Evolutionary conservation across 345 rosid genomes (phyloP).

Genomic region (Eucalyptus viminalis): DNA sequence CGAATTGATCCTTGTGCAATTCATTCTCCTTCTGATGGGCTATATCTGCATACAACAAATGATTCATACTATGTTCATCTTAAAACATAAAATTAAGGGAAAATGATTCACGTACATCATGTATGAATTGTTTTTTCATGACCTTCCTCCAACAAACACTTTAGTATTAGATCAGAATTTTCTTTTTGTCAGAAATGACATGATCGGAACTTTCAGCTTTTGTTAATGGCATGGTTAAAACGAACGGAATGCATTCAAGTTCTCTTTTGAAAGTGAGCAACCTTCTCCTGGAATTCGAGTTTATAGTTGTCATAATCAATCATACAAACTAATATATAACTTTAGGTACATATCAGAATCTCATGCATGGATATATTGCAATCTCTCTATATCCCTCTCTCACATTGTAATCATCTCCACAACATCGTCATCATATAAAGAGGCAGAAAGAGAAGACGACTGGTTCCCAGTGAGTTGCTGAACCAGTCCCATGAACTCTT

Average conservation of each 20-base stretch:
- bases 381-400: not conserved
- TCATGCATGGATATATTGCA: not conserved
- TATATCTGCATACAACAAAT: not conserved
- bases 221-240: not conserved
- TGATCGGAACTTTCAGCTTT: not conserved
- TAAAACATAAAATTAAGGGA: not conserved
- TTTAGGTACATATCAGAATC: not conserved
- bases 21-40: not conserved
- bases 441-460: not conserved
- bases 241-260: not conserved
- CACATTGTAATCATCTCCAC: not conserved
- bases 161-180: not conserved
- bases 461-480: slow-evolving; percentile 39
- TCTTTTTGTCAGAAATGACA: not conserved
- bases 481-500: slow-evolving; percentile 31
- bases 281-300: not conserved
- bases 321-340: not conserved
- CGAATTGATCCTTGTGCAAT: not conserved
- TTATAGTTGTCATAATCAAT: not conserved
- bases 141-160: not conserved
- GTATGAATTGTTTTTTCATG: not conserved
- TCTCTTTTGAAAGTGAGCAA: not conserved
- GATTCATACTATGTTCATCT: not conserved
- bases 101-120: not conserved
- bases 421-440: not conserved